Conservation (phyloP, 164 flowering plant species). For the Vitis rotundifolia region DNA sequence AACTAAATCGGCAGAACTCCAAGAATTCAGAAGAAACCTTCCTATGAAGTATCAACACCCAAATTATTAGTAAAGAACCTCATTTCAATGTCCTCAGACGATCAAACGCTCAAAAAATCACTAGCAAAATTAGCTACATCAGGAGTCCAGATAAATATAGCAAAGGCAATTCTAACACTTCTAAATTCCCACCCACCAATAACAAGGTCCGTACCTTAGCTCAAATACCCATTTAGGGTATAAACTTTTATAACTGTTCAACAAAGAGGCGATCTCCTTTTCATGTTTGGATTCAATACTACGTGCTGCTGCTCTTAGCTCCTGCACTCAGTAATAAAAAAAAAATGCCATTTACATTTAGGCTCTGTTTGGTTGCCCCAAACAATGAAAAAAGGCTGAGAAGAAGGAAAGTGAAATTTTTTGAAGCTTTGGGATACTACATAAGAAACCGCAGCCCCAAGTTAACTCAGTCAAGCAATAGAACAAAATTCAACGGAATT, state of each 20-base stretch:
- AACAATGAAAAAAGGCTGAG: no score
- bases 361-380: no score
- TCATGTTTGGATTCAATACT: conserved; percentile 69
- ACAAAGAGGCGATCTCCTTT: conserved; percentile 54
- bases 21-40: background rate
- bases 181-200: no score
- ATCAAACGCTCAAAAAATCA: background rate
- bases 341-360: no score
- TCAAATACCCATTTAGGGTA: conserved; percentile 75
- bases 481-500: no score
- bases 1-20: no score
- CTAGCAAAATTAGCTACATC: background rate
- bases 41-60: background rate
- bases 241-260: conserved; percentile 50
- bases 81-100: background rate
- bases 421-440: no score
- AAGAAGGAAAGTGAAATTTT: no score
- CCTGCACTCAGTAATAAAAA: conserved; percentile 33
- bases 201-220: conserved; percentile 44
- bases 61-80: background rate
- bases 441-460: no score
- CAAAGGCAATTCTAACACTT: background rate
- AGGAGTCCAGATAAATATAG: background rate
- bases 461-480: no score
- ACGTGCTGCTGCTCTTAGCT: conserved; percentile 60